Percentiles rank a stretch among this genome's conserved stretches.
phyloP scores from a whole-genome alignment of 2,329 filamentous ascomycete genomes.

The Cercospora citrullina region DNA sequence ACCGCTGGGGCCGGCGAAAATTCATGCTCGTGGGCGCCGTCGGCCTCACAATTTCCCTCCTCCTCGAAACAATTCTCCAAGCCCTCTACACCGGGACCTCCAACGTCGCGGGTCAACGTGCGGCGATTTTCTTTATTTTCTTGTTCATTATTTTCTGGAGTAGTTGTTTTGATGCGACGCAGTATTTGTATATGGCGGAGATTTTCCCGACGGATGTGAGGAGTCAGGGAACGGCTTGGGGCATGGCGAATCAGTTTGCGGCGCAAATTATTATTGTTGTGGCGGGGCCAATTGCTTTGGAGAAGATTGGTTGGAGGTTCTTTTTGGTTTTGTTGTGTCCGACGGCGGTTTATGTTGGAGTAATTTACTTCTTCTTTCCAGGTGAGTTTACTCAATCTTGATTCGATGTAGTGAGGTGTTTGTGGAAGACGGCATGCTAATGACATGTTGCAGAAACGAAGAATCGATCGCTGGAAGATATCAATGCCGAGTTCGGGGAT shows the following conservation, averaged over 20 bases:
- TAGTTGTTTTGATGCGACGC: constrained; percentile 47
- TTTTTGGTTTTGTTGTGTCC: constrained; percentile 47
- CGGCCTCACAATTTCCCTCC: constrained; percentile 47
- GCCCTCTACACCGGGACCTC: constrained; percentile 39
- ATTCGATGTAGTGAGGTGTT: not conserved
- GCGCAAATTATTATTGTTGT: constrained; percentile 42
- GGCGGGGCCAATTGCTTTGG: constrained; percentile 43
- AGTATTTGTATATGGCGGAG: constrained; percentile 46
- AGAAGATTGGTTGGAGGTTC: constrained; percentile 45
- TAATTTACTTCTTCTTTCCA: constrained; percentile 29
- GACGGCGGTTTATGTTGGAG: constrained; percentile 27
- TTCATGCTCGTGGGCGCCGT: constrained; percentile 47
- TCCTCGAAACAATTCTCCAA: constrained; percentile 46
- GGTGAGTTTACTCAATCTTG: not conserved
- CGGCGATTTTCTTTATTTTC: constrained; percentile 50
- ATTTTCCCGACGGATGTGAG: constrained; percentile 49
- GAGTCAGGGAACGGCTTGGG: constrained; percentile 42
- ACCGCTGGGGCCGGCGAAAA: constrained; percentile 46
- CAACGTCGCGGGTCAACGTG: constrained; percentile 41
- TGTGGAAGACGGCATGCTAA: not conserved
- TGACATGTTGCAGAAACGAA: constrained; percentile 22
- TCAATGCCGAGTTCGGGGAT: constrained; percentile 40
- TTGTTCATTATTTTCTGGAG: constrained; percentile 45
- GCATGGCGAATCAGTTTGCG: constrained; percentile 41
- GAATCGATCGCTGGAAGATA: constrained; percentile 44